Percentiles rank a stretch among this genome's conserved stretches.
Evolutionary conservation across 2,329 filamentous ascomycete genomes (phyloP).

Genomic region (Microascus cirrosus): DNA sequence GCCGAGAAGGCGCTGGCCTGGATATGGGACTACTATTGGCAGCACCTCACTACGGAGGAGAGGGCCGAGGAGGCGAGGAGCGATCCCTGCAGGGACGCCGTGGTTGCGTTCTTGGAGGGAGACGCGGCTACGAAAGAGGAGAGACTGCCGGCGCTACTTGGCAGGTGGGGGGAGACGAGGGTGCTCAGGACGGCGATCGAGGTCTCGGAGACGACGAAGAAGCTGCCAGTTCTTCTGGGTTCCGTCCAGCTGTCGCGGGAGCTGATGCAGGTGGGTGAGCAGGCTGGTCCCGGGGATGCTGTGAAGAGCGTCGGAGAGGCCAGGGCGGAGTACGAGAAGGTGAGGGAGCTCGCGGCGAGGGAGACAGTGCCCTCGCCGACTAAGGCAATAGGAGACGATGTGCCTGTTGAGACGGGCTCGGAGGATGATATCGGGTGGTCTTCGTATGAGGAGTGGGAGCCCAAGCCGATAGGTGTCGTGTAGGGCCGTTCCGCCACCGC

Average conservation of each 20-base stretch:
- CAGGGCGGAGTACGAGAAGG: slow-evolving; percentile 12
- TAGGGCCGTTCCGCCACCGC: background rate
- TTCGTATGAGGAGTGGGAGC: slow-evolving; percentile 7
- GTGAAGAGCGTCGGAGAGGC: slow-evolving; percentile 13
- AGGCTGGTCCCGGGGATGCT: slow-evolving; percentile 28
- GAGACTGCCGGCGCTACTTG: slow-evolving; percentile 18
- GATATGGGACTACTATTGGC: slow-evolving; percentile 90
- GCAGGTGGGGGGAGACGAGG: slow-evolving; percentile 21
- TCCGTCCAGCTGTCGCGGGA: slow-evolving; percentile 31
- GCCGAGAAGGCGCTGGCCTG: slow-evolving; percentile 62
- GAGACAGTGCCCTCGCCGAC: slow-evolving; percentile 30
- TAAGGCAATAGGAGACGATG: slow-evolving; percentile 20
- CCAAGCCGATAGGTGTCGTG: slow-evolving; percentile 8
- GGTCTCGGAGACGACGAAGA: slow-evolving; percentile 25
- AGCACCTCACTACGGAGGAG: slow-evolving; percentile 23
- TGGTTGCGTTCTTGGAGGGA: background rate
- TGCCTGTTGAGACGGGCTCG: background rate
- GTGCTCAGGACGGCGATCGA: slow-evolving; percentile 25
- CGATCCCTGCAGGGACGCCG: slow-evolving; percentile 1
- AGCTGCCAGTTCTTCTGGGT: slow-evolving; percentile 30
- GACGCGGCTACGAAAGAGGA: slow-evolving; percentile 8
- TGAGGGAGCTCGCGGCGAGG: slow-evolving; percentile 22
- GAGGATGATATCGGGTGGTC: slow-evolving; percentile 6
- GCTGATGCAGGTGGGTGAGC: slow-evolving; percentile 19
- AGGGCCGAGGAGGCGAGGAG: background rate